These are phyloP conservation scores for Microdochium paspali DNA, from an alignment of 2,329 filamentous ascomycete genomes.

Conservation along the genomic window DNA sequence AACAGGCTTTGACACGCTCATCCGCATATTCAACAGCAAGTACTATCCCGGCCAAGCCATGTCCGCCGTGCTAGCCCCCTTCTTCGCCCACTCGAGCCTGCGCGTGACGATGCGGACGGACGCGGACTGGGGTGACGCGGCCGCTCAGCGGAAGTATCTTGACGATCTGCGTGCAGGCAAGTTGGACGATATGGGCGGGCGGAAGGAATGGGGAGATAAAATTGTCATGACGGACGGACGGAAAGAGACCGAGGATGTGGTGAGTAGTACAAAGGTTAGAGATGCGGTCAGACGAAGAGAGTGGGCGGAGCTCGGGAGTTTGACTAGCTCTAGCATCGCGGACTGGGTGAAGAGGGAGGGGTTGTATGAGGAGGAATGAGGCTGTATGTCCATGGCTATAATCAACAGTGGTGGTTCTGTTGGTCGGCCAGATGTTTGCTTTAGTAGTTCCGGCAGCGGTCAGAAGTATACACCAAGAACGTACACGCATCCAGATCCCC, in stretches of 20 bases:
- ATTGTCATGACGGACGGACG: conserved; percentile 49
- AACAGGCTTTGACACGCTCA: conserved; percentile 67
- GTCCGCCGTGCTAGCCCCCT: conserved; percentile 46
- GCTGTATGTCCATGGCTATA: too few relatives aligned
- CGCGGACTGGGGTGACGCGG: conserved; percentile 47
- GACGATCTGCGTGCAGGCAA: conserved; percentile 33
- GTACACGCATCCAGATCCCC: too few relatives aligned
- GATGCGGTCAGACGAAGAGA: conserved; percentile 39
- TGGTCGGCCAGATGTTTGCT: too few relatives aligned
- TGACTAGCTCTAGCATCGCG: conserved; percentile 49
- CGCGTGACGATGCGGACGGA: conserved; percentile 55
- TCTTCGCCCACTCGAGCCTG: conserved; percentile 53
- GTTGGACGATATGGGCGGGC: conserved; percentile 43
- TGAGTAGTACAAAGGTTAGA: conserved; percentile 57
- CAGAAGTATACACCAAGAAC: too few relatives aligned
- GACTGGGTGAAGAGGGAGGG: conserved; percentile 46
- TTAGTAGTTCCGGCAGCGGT: too few relatives aligned
- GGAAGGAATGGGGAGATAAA: conserved; percentile 45
- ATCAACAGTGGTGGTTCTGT: too few relatives aligned
- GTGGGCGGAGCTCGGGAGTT: conserved; percentile 32
- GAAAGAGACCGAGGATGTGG: conserved; percentile 27
- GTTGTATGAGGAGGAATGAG: conserved; percentile 35
- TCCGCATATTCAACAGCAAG: conserved; percentile 62
- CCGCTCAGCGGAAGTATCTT: conserved; percentile 46
- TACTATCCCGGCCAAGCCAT: conserved; percentile 52